Conservation (phyloP, 163 green algal species). For the Prototheca cutis region DNA sequence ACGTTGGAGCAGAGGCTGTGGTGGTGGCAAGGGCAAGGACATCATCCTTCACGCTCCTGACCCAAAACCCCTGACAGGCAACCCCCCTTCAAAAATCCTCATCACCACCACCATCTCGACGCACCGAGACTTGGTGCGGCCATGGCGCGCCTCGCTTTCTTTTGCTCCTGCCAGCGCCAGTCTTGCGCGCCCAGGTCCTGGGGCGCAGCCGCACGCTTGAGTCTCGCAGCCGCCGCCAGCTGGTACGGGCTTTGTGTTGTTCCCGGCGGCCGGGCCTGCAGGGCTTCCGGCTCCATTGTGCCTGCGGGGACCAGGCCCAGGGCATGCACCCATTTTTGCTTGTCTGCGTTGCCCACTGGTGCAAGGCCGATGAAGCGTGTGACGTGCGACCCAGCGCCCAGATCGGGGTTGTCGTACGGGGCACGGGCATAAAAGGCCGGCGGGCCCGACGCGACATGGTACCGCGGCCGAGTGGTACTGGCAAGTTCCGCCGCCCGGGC, state of each 20-base stretch:
- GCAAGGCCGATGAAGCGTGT: slow-evolving; percentile 75
- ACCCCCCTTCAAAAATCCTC: neutral
- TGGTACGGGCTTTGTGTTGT: slow-evolving; percentile 52
- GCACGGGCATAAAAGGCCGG: slow-evolving; percentile 44
- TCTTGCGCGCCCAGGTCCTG: slow-evolving; percentile 13
- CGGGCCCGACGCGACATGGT: slow-evolving; percentile 56
- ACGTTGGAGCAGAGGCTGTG: too few relatives aligned
- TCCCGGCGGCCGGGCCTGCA: slow-evolving; percentile 35
- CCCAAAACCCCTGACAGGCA: too few relatives aligned
- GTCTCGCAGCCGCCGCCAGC: neutral
- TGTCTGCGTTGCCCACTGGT: slow-evolving; percentile 29
- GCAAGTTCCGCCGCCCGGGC: slow-evolving; percentile 47
- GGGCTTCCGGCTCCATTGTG: slow-evolving; percentile 31
- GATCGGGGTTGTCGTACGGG: slow-evolving; percentile 70
- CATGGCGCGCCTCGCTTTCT: slow-evolving; percentile 17
- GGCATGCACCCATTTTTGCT: slow-evolving; percentile 70
- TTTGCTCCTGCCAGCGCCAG: slow-evolving; percentile 50
- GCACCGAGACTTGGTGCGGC: slow-evolving; percentile 21
- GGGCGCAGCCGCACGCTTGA: slow-evolving; percentile 10
- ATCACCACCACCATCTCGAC: neutral
- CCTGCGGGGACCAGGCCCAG: slow-evolving; percentile 57
- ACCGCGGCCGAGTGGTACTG: slow-evolving; percentile 49
- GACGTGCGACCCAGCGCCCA: slow-evolving; percentile 57
- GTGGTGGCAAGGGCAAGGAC: too few relatives aligned
- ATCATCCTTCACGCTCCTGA: too few relatives aligned